phyloP scores from a whole-genome alignment of 2,329 filamentous ascomycete genomes.

The Magnaporthales sp. region DNA sequence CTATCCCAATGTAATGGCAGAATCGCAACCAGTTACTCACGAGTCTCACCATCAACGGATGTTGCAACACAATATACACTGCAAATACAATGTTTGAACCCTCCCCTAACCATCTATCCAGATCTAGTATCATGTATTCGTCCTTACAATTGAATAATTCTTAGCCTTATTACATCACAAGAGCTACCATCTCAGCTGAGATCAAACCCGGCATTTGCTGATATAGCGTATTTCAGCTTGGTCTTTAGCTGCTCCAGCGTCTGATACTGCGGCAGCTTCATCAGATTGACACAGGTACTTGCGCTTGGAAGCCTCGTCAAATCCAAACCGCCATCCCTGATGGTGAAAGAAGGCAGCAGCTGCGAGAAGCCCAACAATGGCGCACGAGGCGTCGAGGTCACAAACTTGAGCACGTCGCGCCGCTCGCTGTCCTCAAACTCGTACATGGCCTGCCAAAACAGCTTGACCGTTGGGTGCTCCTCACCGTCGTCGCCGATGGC shows the following conservation, averaged over 20 bases:
- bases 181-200: slow-evolving; percentile 38
- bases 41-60: too few relatives aligned
- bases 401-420: slow-evolving; percentile 85
- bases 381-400: slow-evolving; percentile 85
- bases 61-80: too few relatives aligned
- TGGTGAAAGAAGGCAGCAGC: slow-evolving; percentile 78
- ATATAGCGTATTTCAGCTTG: slow-evolving; percentile 84
- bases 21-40: too few relatives aligned
- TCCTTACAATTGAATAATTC: not conserved
- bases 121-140: not conserved
- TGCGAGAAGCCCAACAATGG: slow-evolving; percentile 84
- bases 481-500: slow-evolving; percentile 77
- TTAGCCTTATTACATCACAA: not conserved
- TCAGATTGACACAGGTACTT: slow-evolving; percentile 89
- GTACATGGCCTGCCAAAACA: slow-evolving; percentile 90
- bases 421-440: slow-evolving; percentile 67
- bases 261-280: slow-evolving; percentile 82
- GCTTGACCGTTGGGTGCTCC: slow-evolving; percentile 75
- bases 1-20: too few relatives aligned
- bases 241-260: slow-evolving; percentile 56
- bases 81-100: too few relatives aligned
- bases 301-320: slow-evolving; percentile 78
- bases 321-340: slow-evolving; percentile 72
- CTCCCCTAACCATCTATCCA: not conserved
- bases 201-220: slow-evolving; percentile 88